A percentile compares a stretch with the other conserved stretches of the same genome.
These are phyloP conservation scores for Trametes cinnabarina DNA, from an alignment of 768 basidiomycete genomes.

Conservation along the genomic window DNA sequence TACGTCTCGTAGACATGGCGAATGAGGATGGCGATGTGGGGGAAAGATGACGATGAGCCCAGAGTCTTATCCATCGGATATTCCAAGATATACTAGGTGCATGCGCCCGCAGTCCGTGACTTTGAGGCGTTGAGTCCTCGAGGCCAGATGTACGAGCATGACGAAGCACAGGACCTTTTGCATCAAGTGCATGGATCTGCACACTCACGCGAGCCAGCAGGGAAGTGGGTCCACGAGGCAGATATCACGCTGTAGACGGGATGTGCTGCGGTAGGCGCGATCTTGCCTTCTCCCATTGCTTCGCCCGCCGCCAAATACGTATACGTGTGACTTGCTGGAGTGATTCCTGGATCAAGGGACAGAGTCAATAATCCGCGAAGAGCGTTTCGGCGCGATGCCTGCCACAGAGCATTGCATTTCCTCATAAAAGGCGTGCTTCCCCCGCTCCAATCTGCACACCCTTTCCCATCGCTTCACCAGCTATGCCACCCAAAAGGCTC, in stretches of 20 bases:
- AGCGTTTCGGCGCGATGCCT: background rate
- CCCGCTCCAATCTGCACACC: background rate
- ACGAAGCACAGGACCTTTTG: background rate
- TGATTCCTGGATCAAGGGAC: no score
- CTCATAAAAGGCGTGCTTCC: background rate
- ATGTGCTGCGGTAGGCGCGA: constrained; percentile 7
- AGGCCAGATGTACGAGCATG: background rate
- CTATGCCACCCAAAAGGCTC: background rate
- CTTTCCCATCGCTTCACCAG: background rate
- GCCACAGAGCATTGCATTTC: background rate
- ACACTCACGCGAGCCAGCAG: background rate
- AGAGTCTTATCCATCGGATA: background rate
- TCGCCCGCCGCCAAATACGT: background rate
- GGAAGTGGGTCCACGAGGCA: constrained; percentile 3
- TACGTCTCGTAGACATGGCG: background rate
- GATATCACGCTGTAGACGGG: background rate
- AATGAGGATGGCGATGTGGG: constrained; percentile 1
- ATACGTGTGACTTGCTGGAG: background rate
- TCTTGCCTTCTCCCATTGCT: background rate
- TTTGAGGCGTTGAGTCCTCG: background rate
- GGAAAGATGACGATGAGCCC: background rate
- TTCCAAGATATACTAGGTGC: background rate
- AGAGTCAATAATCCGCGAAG: background rate
- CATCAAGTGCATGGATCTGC: constrained; percentile 5
- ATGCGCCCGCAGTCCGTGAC: background rate